A percentile compares a stretch with the other conserved stretches of the same genome.
Evolutionary conservation across 805 yeast species (phyloP).

Genomic region (Metschnikowia aberdeeniae): DNA sequence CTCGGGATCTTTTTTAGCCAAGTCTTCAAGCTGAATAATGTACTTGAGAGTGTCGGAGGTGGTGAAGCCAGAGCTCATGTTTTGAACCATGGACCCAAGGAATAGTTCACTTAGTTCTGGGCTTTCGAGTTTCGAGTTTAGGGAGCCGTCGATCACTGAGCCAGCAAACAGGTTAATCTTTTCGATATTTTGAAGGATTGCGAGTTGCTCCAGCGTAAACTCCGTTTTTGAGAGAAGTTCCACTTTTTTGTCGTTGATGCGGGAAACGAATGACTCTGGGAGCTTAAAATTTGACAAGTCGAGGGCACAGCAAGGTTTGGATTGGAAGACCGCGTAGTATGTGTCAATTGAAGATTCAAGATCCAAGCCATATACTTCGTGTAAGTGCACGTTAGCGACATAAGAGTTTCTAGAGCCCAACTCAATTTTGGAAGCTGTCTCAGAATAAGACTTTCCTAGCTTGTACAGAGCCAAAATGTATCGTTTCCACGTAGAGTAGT

Average conservation of each 20-base stretch:
- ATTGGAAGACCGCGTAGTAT: conserved; percentile 45
- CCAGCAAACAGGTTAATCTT: conserved; percentile 5
- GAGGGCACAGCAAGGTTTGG: conserved; percentile 60
- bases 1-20: conserved; percentile 53
- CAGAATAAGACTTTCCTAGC: conserved; percentile 29
- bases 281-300: conserved; percentile 40
- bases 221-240: not conserved
- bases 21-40: conserved; percentile 55
- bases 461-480: conserved; percentile 44
- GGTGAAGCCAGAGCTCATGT: conserved; percentile 21
- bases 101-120: conserved; percentile 12
- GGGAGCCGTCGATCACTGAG: conserved; percentile 5
- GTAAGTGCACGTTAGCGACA: conserved; percentile 49
- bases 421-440: conserved; percentile 16
- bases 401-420: conserved; percentile 49
- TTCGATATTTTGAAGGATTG: conserved; percentile 10
- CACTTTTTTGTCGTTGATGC: not conserved
- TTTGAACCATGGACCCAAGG: conserved; percentile 14
- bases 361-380: conserved; percentile 22
- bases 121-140: conserved; percentile 5
- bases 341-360: conserved; percentile 26
- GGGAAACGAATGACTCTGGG: conserved; percentile 5
- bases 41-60: conserved; percentile 29
- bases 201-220: conserved; percentile 2
- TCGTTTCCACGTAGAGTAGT: conserved; percentile 70